Percentiles rank a stretch among this genome's conserved stretches.
Conservation (phyloP, 192 early-diverging fungal species). For the Coemansia sp. region DNA sequence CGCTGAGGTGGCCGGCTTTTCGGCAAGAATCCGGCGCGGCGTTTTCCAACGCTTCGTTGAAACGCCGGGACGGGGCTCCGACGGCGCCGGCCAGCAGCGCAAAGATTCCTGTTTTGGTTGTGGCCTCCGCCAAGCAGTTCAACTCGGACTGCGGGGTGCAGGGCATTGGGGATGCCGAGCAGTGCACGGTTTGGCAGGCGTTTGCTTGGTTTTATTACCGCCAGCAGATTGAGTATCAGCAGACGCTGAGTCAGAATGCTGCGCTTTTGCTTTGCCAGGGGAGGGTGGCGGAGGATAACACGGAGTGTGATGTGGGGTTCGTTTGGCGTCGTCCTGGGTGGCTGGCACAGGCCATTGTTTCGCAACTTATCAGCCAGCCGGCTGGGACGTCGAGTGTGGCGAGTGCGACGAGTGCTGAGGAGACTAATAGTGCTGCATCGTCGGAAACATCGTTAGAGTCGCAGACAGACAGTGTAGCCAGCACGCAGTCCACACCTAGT, state of each 20-base stretch:
- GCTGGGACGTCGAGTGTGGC: not conserved
- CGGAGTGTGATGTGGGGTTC: conserved; percentile 36
- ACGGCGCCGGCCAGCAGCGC: conserved; percentile 14
- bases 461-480: no score
- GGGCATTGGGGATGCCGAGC: conserved; percentile 27
- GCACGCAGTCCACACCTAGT: no score
- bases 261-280: conserved; percentile 39
- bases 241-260: conserved; percentile 51
- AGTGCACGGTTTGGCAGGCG: conserved; percentile 53
- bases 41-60: conserved; percentile 6
- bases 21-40: conserved; percentile 24
- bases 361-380: conserved; percentile 22
- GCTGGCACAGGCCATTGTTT: conserved; percentile 40
- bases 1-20: conserved; percentile 52
- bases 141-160: conserved; percentile 41
- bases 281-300: conserved; percentile 26
- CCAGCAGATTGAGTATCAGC: conserved; percentile 53
- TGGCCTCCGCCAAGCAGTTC: conserved; percentile 44
- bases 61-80: conserved; percentile 9
- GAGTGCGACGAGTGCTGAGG: not conserved
- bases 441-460: no score
- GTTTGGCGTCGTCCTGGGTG: conserved; percentile 49
- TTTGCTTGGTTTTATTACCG: conserved; percentile 53
- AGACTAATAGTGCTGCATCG: not conserved
- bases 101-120: conserved; percentile 32